phyloP scores from a whole-genome alignment of 805 yeast genomes.

The Clavispora fructus region DNA sequence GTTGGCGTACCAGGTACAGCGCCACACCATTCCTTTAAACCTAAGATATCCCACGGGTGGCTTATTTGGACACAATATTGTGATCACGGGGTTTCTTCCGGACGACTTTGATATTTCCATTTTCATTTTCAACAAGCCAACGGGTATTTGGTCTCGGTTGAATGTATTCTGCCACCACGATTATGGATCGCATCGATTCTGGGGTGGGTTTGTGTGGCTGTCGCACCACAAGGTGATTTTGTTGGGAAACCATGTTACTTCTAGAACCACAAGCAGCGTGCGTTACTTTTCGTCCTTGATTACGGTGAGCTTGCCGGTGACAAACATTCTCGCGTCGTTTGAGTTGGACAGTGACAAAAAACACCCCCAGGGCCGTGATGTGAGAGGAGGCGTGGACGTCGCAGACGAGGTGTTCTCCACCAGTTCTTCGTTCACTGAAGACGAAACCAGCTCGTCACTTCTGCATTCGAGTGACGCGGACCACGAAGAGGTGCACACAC shows the following conservation, averaged over 20 bases:
- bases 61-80: constrained; percentile 59
- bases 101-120: constrained; percentile 43
- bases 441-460: constrained; percentile 7
- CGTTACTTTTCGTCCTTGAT: constrained; percentile 45
- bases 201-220: constrained; percentile 70
- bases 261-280: constrained; percentile 41
- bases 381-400: constrained; percentile 7
- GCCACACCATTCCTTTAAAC: constrained; percentile 39
- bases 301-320: constrained; percentile 50
- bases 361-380: background rate
- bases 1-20: background rate
- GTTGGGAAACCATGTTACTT: constrained; percentile 49
- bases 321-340: constrained; percentile 43
- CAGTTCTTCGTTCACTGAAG: constrained; percentile 3
- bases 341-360: constrained; percentile 29
- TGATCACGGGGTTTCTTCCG: constrained; percentile 56
- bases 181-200: constrained; percentile 51
- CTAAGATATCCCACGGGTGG: constrained; percentile 57
- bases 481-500: background rate
- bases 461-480: constrained; percentile 10
- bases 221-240: constrained; percentile 70
- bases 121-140: constrained; percentile 47
- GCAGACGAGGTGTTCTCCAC: background rate
- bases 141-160: constrained; percentile 61
- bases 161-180: constrained; percentile 50